phyloP scores from a whole-genome alignment of 192 early-diverging fungal genomes.

The Umbelopsis ramanniana region DNA sequence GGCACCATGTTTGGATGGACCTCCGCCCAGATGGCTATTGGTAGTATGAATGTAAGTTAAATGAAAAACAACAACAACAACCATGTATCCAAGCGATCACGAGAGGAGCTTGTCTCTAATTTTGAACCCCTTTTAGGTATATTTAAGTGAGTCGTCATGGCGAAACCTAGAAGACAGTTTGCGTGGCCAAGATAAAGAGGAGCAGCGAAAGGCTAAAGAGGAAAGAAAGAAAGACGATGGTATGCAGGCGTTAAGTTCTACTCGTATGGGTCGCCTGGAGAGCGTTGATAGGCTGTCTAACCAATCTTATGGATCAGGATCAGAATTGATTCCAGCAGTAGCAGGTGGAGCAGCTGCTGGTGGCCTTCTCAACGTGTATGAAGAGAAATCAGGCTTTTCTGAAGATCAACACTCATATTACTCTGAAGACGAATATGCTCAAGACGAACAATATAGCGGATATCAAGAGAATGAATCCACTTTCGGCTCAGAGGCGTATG shows the following conservation, averaged over 20 bases:
- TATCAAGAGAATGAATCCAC: conserved; percentile 36
- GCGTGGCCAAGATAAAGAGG: conserved; percentile 68
- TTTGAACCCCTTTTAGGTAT: conserved; percentile 51
- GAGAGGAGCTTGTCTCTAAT: too few species aligned
- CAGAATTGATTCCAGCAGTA: conserved; percentile 25
- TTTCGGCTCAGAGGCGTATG: conserved; percentile 36
- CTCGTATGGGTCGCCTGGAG: conserved; percentile 26
- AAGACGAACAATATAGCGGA: conserved; percentile 19
- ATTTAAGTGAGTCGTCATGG: conserved; percentile 80
- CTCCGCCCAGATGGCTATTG: conserved; percentile 60
- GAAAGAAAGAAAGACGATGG: conserved; percentile 33
- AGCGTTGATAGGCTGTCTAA: conserved; percentile 37
- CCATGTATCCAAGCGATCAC: too few species aligned
- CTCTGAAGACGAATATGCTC: conserved; percentile 37
- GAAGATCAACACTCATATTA: conserved; percentile 44
- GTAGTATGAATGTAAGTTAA: conserved; percentile 49
- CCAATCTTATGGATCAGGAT: conserved; percentile 34
- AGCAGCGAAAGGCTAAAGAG: conserved; percentile 53
- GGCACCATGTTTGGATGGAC: conserved; percentile 65
- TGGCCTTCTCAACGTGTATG: not conserved
- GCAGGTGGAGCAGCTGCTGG: conserved; percentile 25
- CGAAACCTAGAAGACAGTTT: conserved; percentile 82
- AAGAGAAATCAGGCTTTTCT: conserved; percentile 37
- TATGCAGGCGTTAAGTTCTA: not conserved
- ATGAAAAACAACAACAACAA: too few species aligned